Conservation (phyloP, 2,329 filamentous ascomycete species). For the Paecilomyces fulvus region DNA sequence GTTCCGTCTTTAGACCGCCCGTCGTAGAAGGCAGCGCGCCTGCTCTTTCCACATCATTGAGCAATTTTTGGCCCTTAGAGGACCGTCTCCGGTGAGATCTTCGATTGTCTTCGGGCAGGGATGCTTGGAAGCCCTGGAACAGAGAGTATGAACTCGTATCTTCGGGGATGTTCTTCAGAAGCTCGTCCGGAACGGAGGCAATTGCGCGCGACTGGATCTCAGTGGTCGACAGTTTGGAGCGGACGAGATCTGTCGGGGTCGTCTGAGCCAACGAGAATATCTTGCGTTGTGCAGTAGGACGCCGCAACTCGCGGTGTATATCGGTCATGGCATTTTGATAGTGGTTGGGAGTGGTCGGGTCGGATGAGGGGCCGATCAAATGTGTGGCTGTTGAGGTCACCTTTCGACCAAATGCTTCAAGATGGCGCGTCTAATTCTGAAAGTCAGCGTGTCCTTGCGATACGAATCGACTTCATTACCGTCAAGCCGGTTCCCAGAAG, state of each 20-base stretch:
- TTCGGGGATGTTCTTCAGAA: slow-evolving; percentile 82
- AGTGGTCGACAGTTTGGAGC: slow-evolving; percentile 76
- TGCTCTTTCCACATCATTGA: slow-evolving; percentile 53
- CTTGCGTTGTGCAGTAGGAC: slow-evolving; percentile 74
- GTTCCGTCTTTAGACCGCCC: slow-evolving; percentile 69
- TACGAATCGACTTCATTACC: slow-evolving; percentile 21
- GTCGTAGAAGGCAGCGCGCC: slow-evolving; percentile 54
- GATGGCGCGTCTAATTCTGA: slow-evolving; percentile 62
- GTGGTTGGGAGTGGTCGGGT: slow-evolving; percentile 48
- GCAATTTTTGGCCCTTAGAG: slow-evolving; percentile 66
- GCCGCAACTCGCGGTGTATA: slow-evolving; percentile 79
- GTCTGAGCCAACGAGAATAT: slow-evolving; percentile 88
- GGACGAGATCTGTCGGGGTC: slow-evolving; percentile 86
- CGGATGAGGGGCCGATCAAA: slow-evolving; percentile 63
- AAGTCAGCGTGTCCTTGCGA: slow-evolving; percentile 3
- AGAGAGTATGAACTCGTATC: slow-evolving; percentile 79
- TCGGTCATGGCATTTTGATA: slow-evolving; percentile 84
- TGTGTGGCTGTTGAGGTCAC: slow-evolving; percentile 89
- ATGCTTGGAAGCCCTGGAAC: slow-evolving; percentile 94
- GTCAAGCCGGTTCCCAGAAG: slow-evolving; percentile 42
- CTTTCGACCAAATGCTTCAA: slow-evolving; percentile 90
- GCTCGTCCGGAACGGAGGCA: slow-evolving; percentile 79
- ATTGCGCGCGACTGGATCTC: slow-evolving; percentile 94
- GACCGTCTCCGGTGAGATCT: slow-evolving; percentile 60
- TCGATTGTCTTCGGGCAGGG: slow-evolving; percentile 61